phyloP scores from a whole-genome alignment of 2,329 filamentous ascomycete species.

The Ophiostoma angusticollis region DNA sequence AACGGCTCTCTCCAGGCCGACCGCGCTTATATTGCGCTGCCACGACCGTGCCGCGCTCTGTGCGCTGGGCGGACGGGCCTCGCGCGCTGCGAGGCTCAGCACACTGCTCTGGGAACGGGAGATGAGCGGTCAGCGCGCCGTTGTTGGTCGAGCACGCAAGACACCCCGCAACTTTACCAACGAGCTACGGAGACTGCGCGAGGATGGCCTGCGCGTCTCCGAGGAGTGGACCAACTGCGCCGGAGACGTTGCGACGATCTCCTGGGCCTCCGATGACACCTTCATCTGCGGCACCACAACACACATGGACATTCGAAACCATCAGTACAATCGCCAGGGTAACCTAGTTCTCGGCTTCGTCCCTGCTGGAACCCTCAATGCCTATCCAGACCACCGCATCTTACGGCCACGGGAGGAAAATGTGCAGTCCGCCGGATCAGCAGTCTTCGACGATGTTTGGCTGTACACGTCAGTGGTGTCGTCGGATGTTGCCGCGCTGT shows the following conservation, averaged over 20 bases:
- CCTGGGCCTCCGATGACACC: conserved; percentile 40
- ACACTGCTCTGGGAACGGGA: conserved; percentile 37
- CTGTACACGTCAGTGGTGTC: conserved; percentile 51
- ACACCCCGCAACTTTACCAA: conserved; percentile 34
- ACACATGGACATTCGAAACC: conserved; percentile 49
- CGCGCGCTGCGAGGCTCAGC: conserved; percentile 22
- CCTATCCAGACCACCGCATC: conserved; percentile 45
- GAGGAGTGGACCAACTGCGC: conserved; percentile 48
- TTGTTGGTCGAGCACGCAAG: conserved; percentile 22
- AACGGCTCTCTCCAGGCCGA: conserved; percentile 1
- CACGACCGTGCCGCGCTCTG: neutral
- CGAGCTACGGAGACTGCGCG: conserved; percentile 30
- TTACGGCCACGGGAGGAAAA: conserved; percentile 42
- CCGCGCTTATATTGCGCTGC: conserved; percentile 19
- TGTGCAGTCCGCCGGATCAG: conserved; percentile 42
- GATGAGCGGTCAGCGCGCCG: conserved; percentile 28
- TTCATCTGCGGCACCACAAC: conserved; percentile 51
- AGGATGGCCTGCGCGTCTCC: conserved; percentile 38
- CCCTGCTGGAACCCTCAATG: conserved; percentile 29
- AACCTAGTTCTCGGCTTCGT: conserved; percentile 46
- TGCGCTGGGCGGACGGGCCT: conserved; percentile 14
- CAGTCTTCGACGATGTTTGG: conserved; percentile 44
- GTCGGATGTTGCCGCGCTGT: conserved; percentile 38
- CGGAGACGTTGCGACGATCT: conserved; percentile 45
- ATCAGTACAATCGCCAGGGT: conserved; percentile 53